Percentiles rank a stretch among this genome's conserved stretches.
These are phyloP conservation scores for Penicillium cinerascens DNA, from an alignment of 495 filamentous ascomycete genomes.

Conservation along the genomic window DNA sequence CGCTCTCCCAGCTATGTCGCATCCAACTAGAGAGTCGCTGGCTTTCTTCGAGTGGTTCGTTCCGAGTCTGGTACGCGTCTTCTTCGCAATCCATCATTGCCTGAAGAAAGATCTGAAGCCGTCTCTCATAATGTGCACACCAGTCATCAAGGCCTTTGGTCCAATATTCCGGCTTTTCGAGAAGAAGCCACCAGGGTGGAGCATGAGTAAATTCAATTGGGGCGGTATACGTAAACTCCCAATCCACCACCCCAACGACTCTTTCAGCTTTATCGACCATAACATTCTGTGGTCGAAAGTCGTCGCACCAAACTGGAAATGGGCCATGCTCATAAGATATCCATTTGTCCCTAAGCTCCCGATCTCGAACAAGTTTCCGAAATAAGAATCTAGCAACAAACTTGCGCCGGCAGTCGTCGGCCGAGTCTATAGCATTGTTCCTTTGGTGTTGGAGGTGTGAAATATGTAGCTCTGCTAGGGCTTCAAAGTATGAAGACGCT, in stretches of 20 bases:
- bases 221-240: not conserved
- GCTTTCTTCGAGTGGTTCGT: not conserved
- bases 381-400: not conserved
- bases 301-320: not conserved
- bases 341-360: not conserved
- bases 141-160: no score
- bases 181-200: no score
- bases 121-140: no score
- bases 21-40: not conserved
- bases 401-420: conserved; percentile 6
- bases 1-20: not conserved
- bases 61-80: no score
- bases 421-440: conserved; percentile 9
- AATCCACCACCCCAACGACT: not conserved
- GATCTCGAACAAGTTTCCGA: not conserved
- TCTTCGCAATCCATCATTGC: no score
- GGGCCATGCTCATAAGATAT: not conserved
- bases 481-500: conserved; percentile 5
- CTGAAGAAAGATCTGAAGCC: no score
- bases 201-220: not conserved
- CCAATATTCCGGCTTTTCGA: no score
- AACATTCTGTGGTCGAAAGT: not conserved
- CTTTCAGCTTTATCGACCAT: not conserved
- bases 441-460: conserved; percentile 3
- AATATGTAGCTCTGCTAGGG: conserved; percentile 6